A percentile compares a stretch with the other conserved stretches of the same genome.
Conservation (phyloP, 2,329 filamentous ascomycete species). For the Sphaceloma murrayae region DNA sequence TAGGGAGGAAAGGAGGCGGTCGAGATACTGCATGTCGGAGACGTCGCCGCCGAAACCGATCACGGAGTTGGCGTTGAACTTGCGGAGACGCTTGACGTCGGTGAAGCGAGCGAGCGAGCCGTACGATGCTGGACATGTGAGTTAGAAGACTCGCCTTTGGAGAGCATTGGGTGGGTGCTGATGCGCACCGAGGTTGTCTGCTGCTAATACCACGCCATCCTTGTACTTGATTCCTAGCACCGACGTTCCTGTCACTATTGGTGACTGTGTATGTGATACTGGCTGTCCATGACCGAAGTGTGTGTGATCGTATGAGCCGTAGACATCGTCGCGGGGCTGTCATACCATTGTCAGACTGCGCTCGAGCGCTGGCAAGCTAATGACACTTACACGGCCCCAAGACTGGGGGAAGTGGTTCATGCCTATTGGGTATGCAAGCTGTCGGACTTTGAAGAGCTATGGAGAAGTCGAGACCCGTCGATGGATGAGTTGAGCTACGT, state of each 20-base stretch:
- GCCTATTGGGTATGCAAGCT: too few relatives aligned
- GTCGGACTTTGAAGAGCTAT: too few relatives aligned
- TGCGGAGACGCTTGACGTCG: conserved; percentile 87
- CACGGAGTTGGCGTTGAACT: conserved; percentile 73
- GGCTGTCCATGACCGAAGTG: conserved; percentile 62
- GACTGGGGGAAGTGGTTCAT: conserved; percentile 60
- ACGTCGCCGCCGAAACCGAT: conserved; percentile 95
- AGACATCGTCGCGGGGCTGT: conserved; percentile 93
- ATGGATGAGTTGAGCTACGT: neutral
- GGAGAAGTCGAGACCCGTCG: too few relatives aligned
- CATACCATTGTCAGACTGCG: too few relatives aligned
- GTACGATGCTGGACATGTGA: conserved; percentile 96
- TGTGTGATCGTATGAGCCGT: conserved; percentile 82
- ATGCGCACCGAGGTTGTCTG: conserved; percentile 79
- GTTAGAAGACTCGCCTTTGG: too few relatives aligned
- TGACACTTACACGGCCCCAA: conserved; percentile 52
- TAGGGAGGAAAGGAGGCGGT: conserved; percentile 79
- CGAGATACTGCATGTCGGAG: conserved; percentile 97
- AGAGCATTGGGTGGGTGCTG: conserved; percentile 1
- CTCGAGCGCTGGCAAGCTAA: conserved; percentile 14
- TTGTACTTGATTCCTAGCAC: conserved; percentile 94
- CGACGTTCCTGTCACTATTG: conserved; percentile 92
- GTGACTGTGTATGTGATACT: conserved; percentile 79
- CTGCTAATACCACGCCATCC: conserved; percentile 89
- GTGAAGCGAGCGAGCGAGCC: conserved; percentile 91